These are phyloP conservation scores for Lachancea sp. DNA, from an alignment of 805 yeast genomes.

Conservation along the genomic window DNA sequence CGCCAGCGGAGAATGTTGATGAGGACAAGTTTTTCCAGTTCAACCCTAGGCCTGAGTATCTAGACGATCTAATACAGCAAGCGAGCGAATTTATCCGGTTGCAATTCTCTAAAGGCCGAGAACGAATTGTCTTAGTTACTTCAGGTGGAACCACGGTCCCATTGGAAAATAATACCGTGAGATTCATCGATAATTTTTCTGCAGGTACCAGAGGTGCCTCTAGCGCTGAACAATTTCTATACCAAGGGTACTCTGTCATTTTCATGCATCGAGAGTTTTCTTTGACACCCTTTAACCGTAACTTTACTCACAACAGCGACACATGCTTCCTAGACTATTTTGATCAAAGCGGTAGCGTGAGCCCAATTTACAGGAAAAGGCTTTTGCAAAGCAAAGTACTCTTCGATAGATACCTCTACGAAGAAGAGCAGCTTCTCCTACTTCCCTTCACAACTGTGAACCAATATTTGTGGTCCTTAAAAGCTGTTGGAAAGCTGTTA, in stretches of 20 bases:
- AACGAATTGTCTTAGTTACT: slow-evolving; percentile 73
- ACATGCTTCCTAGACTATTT: slow-evolving; percentile 82
- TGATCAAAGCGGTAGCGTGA: slow-evolving; percentile 53
- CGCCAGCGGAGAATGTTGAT: slow-evolving; percentile 62
- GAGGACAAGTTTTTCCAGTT: slow-evolving; percentile 71
- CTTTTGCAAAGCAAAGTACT: slow-evolving; percentile 54
- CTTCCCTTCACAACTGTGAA: slow-evolving; percentile 93
- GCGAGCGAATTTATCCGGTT: slow-evolving; percentile 54
- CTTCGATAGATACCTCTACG: slow-evolving; percentile 26
- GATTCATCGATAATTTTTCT: slow-evolving; percentile 93
- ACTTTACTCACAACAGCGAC: slow-evolving; percentile 69
- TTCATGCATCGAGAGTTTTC: slow-evolving; percentile 91
- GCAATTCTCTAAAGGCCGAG: slow-evolving; percentile 40
- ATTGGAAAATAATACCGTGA: slow-evolving; percentile 88
- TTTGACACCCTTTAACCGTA: slow-evolving; percentile 85
- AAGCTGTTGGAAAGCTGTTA: slow-evolving; percentile 55
- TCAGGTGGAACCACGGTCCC: slow-evolving; percentile 99
- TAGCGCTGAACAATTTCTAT: slow-evolving; percentile 85
- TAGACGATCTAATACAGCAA: slow-evolving; percentile 52
- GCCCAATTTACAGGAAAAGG: slow-evolving; percentile 50
- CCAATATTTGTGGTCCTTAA: slow-evolving; percentile 83
- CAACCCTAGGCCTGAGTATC: slow-evolving; percentile 68
- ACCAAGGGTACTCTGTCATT: slow-evolving; percentile 83
- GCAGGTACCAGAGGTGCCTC: slow-evolving; percentile 99
- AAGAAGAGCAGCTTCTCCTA: slow-evolving; percentile 38